Percentiles rank a stretch among this genome's conserved stretches.
These are phyloP conservation scores for Aegilops tauschii DNA, from an alignment of 176 grass and related monocot species.

Conservation along the genomic window DNA sequence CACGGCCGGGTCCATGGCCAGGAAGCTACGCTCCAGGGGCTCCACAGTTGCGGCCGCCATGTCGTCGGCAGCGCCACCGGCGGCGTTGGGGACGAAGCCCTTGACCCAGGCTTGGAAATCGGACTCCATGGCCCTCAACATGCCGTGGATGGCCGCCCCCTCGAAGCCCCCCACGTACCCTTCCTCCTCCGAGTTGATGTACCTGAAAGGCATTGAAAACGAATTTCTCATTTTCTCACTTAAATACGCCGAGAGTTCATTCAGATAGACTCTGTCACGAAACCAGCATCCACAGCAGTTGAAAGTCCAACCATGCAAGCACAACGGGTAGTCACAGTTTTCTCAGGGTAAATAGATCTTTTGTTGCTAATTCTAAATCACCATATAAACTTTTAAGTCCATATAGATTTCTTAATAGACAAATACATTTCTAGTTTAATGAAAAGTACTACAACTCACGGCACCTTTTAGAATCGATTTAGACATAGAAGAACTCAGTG, in stretches of 20 bases:
- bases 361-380: not conserved
- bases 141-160: slow-evolving; percentile 17
- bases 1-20: slow-evolving; percentile 46
- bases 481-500: too few species aligned
- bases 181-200: slow-evolving; percentile 49
- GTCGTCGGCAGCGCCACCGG: slow-evolving; percentile 16
- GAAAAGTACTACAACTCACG: too few species aligned
- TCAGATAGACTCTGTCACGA: too few species aligned
- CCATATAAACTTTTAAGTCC: too few species aligned
- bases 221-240: too few species aligned
- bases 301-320: not conserved
- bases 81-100: slow-evolving; percentile 39
- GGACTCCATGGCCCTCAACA: slow-evolving; percentile 48
- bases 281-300: not conserved
- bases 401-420: too few species aligned
- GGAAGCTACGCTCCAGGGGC: slow-evolving; percentile 43
- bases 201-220: slow-evolving; percentile 16
- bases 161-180: slow-evolving; percentile 79
- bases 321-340: too few species aligned
- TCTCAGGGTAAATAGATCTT: not conserved
- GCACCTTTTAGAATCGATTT: too few species aligned
- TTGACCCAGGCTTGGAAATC: slow-evolving; percentile 51
- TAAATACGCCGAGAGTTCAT: too few species aligned
- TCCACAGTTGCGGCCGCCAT: not conserved
- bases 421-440: too few species aligned